These are phyloP conservation scores for Torulaspora indica DNA, from an alignment of 805 yeast genomes.

Conservation along the genomic window DNA sequence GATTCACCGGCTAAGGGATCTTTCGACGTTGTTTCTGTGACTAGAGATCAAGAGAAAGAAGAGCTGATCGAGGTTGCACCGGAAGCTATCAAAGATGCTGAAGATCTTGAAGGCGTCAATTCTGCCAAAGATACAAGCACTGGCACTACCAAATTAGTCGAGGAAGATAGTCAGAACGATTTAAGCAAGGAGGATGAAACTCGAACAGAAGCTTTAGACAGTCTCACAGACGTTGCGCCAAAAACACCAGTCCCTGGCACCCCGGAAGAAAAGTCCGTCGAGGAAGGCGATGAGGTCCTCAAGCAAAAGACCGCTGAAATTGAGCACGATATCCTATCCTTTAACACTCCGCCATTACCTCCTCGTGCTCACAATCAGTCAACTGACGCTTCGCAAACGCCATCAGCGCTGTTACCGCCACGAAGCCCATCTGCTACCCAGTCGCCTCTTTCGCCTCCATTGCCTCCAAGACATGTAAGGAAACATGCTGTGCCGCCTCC, in stretches of 20 bases:
- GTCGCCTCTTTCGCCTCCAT: constrained; percentile 38
- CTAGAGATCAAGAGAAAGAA: not conserved
- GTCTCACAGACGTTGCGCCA: not conserved
- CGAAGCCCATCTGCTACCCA: constrained; percentile 8
- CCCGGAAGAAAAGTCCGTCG: not conserved
- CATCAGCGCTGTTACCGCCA: not conserved
- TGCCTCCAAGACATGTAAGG: constrained; percentile 22
- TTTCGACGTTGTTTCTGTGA: not conserved
- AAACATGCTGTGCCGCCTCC: constrained; percentile 32
- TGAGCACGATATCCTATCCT: constrained; percentile 10
- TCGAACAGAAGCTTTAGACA: not conserved
- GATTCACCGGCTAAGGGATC: not conserved
- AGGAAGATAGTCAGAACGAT: not conserved
- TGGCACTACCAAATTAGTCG: not conserved
- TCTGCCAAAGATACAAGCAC: not conserved
- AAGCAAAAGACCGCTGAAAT: constrained; percentile 6
- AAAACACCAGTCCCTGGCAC: not conserved
- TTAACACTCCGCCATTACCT: constrained; percentile 28
- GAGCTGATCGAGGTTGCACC: not conserved
- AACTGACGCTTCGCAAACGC: not conserved
- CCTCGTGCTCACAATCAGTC: constrained; percentile 21
- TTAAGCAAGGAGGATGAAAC: not conserved
- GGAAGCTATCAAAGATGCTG: not conserved
- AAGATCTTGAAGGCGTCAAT: not conserved
- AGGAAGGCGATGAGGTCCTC: constrained; percentile 2